These are phyloP conservation scores for Fusarium sp. DNA, from an alignment of 2,329 filamentous ascomycete genomes.

Conservation along the genomic window DNA sequence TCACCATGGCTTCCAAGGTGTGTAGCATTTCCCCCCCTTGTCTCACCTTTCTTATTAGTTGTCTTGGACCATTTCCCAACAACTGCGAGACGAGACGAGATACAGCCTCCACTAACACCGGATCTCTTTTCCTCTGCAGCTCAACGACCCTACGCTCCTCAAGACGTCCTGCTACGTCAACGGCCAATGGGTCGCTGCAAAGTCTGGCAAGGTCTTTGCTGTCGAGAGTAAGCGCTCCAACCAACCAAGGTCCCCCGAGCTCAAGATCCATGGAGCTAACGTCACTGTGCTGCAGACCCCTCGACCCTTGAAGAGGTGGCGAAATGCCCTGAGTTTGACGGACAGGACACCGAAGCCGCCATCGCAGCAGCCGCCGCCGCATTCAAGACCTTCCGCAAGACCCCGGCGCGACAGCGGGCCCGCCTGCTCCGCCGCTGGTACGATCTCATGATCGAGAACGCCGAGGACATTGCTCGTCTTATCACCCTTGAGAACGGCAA, in stretches of 20 bases:
- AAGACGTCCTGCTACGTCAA: conserved; percentile 80
- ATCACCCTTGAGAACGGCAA: conserved; percentile 82
- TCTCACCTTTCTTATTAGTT: conserved; percentile 1
- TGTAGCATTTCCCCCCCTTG: conserved; percentile 26
- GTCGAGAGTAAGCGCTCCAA: conserved; percentile 65
- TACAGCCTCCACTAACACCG: conserved; percentile 27
- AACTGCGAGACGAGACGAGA: conserved; percentile 10
- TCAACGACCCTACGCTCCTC: conserved; percentile 74
- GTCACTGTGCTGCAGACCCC: conserved; percentile 66
- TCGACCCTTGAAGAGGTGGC: conserved; percentile 76
- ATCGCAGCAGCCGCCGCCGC: conserved; percentile 74
- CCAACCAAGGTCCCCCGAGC: conserved; percentile 6
- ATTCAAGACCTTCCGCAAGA: conserved; percentile 70
- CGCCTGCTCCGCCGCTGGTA: conserved; percentile 74
- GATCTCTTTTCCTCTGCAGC: conserved; percentile 49
- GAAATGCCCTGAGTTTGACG: conserved; percentile 78
- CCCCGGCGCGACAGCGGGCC: conserved; percentile 69
- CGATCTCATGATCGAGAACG: conserved; percentile 74
- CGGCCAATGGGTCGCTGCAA: conserved; percentile 79
- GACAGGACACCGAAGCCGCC: conserved; percentile 74
- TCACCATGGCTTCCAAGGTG: conserved; percentile 38
- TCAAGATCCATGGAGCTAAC: conserved; percentile 19
- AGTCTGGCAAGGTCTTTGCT: conserved; percentile 79
- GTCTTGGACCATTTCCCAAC: conserved; percentile 5
- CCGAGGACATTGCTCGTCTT: conserved; percentile 73